Evolutionary conservation across 768 basidiomycete species (phyloP).

Genomic region (Agrocybe chaxingu): DNA sequence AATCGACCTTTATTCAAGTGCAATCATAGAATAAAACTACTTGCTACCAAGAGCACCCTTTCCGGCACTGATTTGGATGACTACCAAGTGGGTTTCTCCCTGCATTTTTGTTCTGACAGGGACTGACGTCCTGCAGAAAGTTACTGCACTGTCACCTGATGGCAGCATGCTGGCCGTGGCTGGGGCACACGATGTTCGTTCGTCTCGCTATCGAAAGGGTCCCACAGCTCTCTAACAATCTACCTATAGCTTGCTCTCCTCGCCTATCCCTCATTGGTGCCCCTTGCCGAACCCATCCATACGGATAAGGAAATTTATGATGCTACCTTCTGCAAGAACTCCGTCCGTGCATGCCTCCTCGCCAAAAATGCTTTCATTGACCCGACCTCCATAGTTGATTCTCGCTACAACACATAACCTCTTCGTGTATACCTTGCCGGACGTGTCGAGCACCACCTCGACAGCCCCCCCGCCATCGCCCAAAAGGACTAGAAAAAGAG

Average conservation of each 20-base stretch:
- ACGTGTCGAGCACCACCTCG: conserved; percentile 11
- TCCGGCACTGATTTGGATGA: conserved; percentile 60
- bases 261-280: conserved; percentile 55
- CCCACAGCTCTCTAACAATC: neutral
- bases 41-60: conserved; percentile 61
- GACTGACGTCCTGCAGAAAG: conserved; percentile 58
- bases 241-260: conserved; percentile 58
- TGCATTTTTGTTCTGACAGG: conserved; percentile 8
- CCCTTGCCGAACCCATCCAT: conserved; percentile 46
- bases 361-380: neutral
- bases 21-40: conserved; percentile 44
- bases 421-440: conserved; percentile 57
- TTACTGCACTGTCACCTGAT: conserved; percentile 77
- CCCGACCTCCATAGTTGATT: conserved; percentile 46
- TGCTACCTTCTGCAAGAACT: conserved; percentile 67
- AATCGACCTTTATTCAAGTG: neutral
- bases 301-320: conserved; percentile 85
- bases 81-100: conserved; percentile 65
- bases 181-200: conserved; percentile 65
- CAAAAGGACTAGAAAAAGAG: conserved; percentile 43
- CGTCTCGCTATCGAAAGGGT: neutral
- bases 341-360: conserved; percentile 32
- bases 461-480: conserved; percentile 11
- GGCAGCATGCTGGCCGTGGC: conserved; percentile 64
- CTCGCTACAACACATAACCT: conserved; percentile 64